These are phyloP conservation scores for Ustilago xerochloae DNA, from an alignment of 1,284 basidiomycete species.

Conservation along the genomic window DNA sequence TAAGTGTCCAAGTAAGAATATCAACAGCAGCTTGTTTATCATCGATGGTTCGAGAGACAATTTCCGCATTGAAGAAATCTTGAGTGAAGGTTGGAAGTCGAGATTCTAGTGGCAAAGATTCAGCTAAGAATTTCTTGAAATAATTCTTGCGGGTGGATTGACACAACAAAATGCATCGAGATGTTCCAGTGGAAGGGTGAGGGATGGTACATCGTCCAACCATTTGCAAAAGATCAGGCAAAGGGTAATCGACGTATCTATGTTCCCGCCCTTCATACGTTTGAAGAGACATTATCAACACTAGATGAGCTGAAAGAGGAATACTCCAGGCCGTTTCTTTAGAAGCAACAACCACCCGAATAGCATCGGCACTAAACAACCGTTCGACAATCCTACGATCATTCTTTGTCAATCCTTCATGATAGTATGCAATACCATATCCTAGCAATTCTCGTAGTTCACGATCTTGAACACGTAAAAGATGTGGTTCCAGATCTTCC, in stretches of 20 bases:
- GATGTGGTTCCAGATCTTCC: slow-evolving; percentile 84
- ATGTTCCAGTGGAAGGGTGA: slow-evolving; percentile 73
- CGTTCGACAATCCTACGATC: slow-evolving; percentile 93
- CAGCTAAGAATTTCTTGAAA: slow-evolving; percentile 97
- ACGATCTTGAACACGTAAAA: slow-evolving; percentile 84
- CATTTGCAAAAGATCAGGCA: slow-evolving; percentile 98
- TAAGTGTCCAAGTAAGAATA: slow-evolving; percentile 92
- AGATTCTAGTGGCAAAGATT: slow-evolving; percentile 96
- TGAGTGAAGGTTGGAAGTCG: slow-evolving; percentile 73
- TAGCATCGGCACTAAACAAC: slow-evolving; percentile 92
- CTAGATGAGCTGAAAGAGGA: slow-evolving; percentile 93
- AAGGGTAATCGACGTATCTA: slow-evolving; percentile 95
- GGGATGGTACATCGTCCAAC: slow-evolving; percentile 92
- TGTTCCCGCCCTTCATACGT: slow-evolving; percentile 77
- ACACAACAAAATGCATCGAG: slow-evolving; percentile 93
- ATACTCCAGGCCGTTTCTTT: slow-evolving; percentile 97
- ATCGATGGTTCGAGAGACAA: slow-evolving; percentile 97
- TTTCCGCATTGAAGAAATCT: slow-evolving; percentile 98
- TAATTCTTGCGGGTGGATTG: slow-evolving; percentile 95
- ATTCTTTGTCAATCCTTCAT: slow-evolving; percentile 89
- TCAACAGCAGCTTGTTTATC: slow-evolving; percentile 71
- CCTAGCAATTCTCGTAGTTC: slow-evolving; percentile 83
- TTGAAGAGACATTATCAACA: slow-evolving; percentile 98
- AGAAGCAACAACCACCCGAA: slow-evolving; percentile 91
- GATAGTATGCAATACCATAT: slow-evolving; percentile 93